Base-by-base conservation (phyloP, 352 stramenopile genomes). In the Phytophthora foliorum region DNA sequence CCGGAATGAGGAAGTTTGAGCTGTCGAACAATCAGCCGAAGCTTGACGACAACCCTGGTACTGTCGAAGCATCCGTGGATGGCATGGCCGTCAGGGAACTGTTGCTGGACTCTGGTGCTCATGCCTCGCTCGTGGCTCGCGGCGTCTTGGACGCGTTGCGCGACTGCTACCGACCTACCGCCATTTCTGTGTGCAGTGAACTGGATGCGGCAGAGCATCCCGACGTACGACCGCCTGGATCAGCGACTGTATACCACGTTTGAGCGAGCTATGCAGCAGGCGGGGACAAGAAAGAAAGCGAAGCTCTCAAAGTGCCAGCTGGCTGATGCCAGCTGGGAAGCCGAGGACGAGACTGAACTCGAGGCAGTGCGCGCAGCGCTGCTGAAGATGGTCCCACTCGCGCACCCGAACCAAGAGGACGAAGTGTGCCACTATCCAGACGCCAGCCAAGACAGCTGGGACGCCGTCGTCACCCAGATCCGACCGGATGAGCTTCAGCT, bases 271-370 rank as follows among this genome's bases (percentile, higher is more conserved):
- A 52, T 49, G 3, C 48, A 59, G 38, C 7, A 29, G 16, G 58
- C 48, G 4, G 54, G 46, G 3, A 55, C 24, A 1, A 24, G 51
- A 3, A 77, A 77, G 60, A 82, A 82, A 25, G 48, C 6, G 0
- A 63, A 59, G 17, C 46, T 79, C 0, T 32, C 31, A 3, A 36
- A 57, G 16, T 31, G 73, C 9, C 29, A 22, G 7, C 32, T 78
- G 24, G 27, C 29, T 6, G 16, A 62, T 6, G 31, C 54, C 14
- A 58, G 57, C 10, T 72, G 64, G 54, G 41, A 13, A 16, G 46
- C 39, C n/a, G 42, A 67, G 7, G 55, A 63, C 5, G 13, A 32
- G 0, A 11, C 72, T 21, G 70, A 57, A 46, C 38, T 65, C 9
- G 22, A 25, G 0, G 46, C 21, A 1, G 32, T 65, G 10, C 32